A percentile compares a stretch with the other conserved stretches of the same genome.
Conservation (phyloP, 805 yeast genomes). For the Hanseniaspora valbyensis region DNA sequence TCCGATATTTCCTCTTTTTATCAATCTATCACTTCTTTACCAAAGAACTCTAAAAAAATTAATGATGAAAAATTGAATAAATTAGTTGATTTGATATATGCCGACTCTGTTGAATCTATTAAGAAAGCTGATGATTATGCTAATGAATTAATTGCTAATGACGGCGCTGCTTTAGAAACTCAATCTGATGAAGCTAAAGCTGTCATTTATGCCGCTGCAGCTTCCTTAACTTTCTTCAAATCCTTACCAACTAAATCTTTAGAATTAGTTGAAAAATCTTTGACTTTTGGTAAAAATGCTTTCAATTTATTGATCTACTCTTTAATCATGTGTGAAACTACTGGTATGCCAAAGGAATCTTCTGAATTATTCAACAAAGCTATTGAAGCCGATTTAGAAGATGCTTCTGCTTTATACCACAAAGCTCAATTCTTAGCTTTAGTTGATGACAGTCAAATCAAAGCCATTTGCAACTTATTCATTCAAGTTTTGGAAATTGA, state of each 20-base stretch:
- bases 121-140: conserved; percentile 22
- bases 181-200: not conserved
- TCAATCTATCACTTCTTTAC: conserved; percentile 50
- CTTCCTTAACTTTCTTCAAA: conserved; percentile 74
- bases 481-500: conserved; percentile 64
- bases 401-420: conserved; percentile 83
- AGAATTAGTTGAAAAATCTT: conserved; percentile 36
- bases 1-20: conserved; percentile 78
- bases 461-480: conserved; percentile 60
- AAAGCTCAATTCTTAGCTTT: conserved; percentile 77
- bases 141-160: conserved; percentile 25
- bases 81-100: conserved; percentile 48
- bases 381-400: conserved; percentile 50
- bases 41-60: conserved; percentile 42
- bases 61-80: conserved; percentile 55
- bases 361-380: conserved; percentile 69
- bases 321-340: conserved; percentile 69
- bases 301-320: conserved; percentile 77
- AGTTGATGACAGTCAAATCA: conserved; percentile 58
- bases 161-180: conserved; percentile 55
- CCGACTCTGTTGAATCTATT: conserved; percentile 33
- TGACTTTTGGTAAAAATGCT: conserved; percentile 60
- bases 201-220: conserved; percentile 48
- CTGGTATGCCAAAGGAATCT: conserved; percentile 41
- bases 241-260: conserved; percentile 59